Percentiles rank a stretch among this genome's conserved stretches.
phyloP scores from a whole-genome alignment of 495 filamentous ascomycete species.

The Trichocladium uniseriatum region DNA sequence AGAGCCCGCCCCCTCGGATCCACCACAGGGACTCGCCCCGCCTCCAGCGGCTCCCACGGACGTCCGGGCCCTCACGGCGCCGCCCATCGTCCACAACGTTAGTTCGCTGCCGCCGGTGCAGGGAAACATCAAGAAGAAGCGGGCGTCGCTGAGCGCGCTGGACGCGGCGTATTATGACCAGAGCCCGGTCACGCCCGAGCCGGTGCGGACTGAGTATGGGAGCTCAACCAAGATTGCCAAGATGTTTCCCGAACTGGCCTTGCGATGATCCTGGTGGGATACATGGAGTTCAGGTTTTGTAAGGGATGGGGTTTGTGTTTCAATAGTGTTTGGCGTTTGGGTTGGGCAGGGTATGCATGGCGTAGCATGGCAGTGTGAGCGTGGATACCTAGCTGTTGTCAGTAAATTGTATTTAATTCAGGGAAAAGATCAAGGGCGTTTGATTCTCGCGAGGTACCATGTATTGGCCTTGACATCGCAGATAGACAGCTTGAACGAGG shows the following conservation, averaged over 20 bases:
- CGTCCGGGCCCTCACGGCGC: constrained; percentile 22
- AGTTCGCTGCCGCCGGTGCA: constrained; percentile 26
- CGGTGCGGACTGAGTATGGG: constrained; percentile 25
- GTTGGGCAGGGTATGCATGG: background rate
- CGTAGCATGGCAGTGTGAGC: background rate
- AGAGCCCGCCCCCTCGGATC: constrained; percentile 14
- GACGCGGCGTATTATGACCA: constrained; percentile 12
- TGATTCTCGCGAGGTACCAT: background rate
- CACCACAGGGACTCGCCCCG: no score
- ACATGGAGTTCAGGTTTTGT: background rate
- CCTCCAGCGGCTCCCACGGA: background rate
- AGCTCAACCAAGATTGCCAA: constrained; percentile 31
- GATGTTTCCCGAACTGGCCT: constrained; percentile 29
- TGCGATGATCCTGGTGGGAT: no score
- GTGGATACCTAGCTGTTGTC: background rate
- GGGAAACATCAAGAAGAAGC: constrained; percentile 44
- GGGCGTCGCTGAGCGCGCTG: constrained; percentile 32
- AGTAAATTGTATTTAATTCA: background rate
- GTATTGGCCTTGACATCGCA: background rate
- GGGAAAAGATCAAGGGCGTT: background rate
- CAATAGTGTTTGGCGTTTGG: background rate
- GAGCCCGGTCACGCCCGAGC: constrained; percentile 22
- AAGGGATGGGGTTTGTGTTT: background rate
- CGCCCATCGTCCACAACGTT: background rate
- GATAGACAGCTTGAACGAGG: no score